A percentile compares a stretch with the other conserved stretches of the same genome.
These are phyloP conservation scores for Ormosia emarginata DNA, from an alignment of 306 rosid genomes.

Conservation along the genomic window DNA sequence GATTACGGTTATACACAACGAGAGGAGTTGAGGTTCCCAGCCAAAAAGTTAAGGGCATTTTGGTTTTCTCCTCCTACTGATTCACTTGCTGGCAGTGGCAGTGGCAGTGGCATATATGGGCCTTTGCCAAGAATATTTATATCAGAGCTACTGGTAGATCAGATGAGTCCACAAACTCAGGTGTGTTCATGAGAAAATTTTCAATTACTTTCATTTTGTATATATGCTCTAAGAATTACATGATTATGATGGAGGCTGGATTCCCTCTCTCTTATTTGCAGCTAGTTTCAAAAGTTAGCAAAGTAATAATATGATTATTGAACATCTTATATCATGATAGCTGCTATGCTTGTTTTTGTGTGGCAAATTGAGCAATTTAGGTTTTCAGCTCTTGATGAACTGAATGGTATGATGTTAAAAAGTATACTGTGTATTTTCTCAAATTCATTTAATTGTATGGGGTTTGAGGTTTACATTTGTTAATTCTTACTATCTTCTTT, in stretches of 20 bases:
- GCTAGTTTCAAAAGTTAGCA: background rate
- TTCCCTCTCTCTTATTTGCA: background rate
- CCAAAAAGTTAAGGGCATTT: constrained; percentile 77
- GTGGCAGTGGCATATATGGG: constrained; percentile 59
- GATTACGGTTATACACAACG: constrained; percentile 72
- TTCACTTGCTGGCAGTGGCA: constrained; percentile 31
- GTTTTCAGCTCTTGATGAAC: background rate
- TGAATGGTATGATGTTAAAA: background rate
- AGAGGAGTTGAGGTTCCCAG: constrained; percentile 81
- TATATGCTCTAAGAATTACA: background rate
- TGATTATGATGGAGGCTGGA: background rate
- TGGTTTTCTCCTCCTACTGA: constrained; percentile 90
- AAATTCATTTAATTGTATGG: background rate
- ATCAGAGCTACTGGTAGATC: constrained; percentile 92
- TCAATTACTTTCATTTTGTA: constrained; percentile 3
- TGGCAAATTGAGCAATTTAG: background rate
- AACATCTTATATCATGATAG: background rate
- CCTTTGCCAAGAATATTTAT: constrained; percentile 89
- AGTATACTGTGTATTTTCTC: background rate
- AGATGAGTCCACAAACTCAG: constrained; percentile 79
- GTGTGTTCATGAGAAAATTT: constrained; percentile 28
- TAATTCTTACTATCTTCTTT: background rate
- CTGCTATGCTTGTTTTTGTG: background rate
- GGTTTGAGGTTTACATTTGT: background rate
- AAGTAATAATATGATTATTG: background rate